Base-by-base conservation (phyloP, 805 yeast genomes). In the Wickerhamiella sergipiensis region DNA sequence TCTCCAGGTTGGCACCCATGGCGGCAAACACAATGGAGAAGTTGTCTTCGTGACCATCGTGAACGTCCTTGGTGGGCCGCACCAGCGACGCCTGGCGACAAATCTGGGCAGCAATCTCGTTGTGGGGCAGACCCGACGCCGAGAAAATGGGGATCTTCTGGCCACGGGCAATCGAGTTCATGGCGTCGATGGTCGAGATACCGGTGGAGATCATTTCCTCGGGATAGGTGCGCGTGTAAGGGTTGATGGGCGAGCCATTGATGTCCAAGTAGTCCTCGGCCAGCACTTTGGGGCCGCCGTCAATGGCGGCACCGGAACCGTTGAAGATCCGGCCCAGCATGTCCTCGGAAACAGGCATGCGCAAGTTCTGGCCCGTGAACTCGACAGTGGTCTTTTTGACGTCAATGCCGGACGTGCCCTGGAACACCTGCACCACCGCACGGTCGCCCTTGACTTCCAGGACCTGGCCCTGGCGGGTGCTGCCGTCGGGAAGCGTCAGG, bases 141-240 rank as follows among this genome's bases (percentile, higher is more conserved):
- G 97, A 87, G 74, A 92, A 92, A 69, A 92, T 94, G 50, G 99
- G 99, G 68, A 92, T 92, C 75, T 92, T 92, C 75, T 92, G 99
- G 60, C 99, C 99, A 79, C 99, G 86, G 54, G 99, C 99, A 76
- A 92, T 92, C 44, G 98, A 90, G 73, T 92, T 94, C 98, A 92
- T 92, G 52, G 97, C 89, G 70, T 92, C 99, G 66, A 92, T 92
- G 48, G 98, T 96, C 47, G 97, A 89, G 57, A 92, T 78, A 79
- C 99, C 99, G 18, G 99, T 94, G 49, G 97, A 88, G 62, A 92
- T 92, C 99, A 92, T 92, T 75, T 92, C 99, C 76, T 92, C 98
- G 29, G 99, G 99, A 68, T 94, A 94, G 61, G 92, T 92, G 73
- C 99, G 89, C 44, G 97, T 95, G 68, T 72, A 92, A 50, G 99